These are phyloP conservation scores for Globisporangium polare DNA, from an alignment of 352 stramenopile species.

Conservation along the genomic window DNA sequence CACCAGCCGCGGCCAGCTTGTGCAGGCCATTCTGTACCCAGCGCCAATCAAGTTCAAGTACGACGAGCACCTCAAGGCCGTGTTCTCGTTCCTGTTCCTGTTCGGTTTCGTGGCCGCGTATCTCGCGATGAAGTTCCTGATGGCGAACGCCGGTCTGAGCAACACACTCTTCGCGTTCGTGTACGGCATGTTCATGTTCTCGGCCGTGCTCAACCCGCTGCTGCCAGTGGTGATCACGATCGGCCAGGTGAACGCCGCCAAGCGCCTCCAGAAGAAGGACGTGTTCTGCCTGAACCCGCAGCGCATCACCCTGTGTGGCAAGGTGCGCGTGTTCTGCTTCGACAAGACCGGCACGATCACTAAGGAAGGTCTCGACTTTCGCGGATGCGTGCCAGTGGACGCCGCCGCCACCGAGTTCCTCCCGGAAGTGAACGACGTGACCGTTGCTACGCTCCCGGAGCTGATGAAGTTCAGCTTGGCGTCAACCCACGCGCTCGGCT, in stretches of 20 bases:
- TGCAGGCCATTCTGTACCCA: slow-evolving; percentile 86
- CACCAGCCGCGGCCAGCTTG: slow-evolving; percentile 80
- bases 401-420: slow-evolving; percentile 32
- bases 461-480: slow-evolving; percentile 69
- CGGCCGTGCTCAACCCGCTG: slow-evolving; percentile 73
- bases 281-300: slow-evolving; percentile 84
- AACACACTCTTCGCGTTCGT: slow-evolving; percentile 70
- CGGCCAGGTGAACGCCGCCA: slow-evolving; percentile 79
- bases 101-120: slow-evolving; percentile 72
- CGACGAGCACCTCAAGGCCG: slow-evolving; percentile 83
- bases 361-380: slow-evolving; percentile 86
- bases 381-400: slow-evolving; percentile 52
- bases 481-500: slow-evolving; percentile 80
- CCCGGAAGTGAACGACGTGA: slow-evolving; percentile 57
- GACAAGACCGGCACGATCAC: slow-evolving; percentile 93
- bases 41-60: slow-evolving; percentile 89
- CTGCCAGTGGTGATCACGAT: slow-evolving; percentile 89
- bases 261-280: slow-evolving; percentile 64
- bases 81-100: slow-evolving; percentile 77
- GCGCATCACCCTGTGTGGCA: slow-evolving; percentile 87
- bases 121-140: slow-evolving; percentile 73
- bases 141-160: slow-evolving; percentile 55
- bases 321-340: slow-evolving; percentile 89
- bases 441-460: slow-evolving; percentile 25
- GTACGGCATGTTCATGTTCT: slow-evolving; percentile 83